These are phyloP conservation scores for Colletotrichum incanum DNA, from an alignment of 2,329 filamentous ascomycete species.

Conservation along the genomic window DNA sequence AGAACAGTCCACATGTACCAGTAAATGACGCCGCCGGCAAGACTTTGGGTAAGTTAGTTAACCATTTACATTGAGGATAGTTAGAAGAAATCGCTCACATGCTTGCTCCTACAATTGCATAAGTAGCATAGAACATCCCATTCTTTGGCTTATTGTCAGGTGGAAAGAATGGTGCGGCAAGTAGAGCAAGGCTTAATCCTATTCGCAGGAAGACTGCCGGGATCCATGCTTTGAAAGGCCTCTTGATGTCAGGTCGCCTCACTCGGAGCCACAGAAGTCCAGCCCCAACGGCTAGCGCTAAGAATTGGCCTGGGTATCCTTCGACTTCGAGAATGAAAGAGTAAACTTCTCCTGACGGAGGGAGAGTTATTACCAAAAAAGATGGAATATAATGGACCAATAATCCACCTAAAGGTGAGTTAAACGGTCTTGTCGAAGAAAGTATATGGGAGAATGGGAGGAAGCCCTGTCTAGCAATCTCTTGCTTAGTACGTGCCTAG, in stretches of 20 bases:
- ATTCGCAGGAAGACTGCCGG: constrained; percentile 72
- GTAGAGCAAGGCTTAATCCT: constrained; percentile 66
- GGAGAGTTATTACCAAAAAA: constrained; percentile 75
- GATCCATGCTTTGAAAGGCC: constrained; percentile 78
- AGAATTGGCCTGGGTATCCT: constrained; percentile 76
- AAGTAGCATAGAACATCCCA: constrained; percentile 68
- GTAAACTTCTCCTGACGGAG: constrained; percentile 77
- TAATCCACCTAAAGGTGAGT: constrained; percentile 77
- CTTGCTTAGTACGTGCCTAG: constrained; percentile 79
- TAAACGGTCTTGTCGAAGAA: constrained; percentile 77
- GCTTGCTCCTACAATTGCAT: constrained; percentile 66
- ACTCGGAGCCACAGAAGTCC: constrained; percentile 75
- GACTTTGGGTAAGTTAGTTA: constrained; percentile 55
- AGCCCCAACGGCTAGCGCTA: constrained; percentile 69
- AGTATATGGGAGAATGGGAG: constrained; percentile 74
- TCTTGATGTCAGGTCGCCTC: constrained; percentile 70
- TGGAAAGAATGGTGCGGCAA: constrained; percentile 75
- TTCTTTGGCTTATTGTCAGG: constrained; percentile 63
- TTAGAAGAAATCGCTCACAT: constrained; percentile 61
- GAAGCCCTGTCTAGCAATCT: constrained; percentile 80
- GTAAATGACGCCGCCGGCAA: constrained; percentile 73
- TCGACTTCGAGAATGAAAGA: constrained; percentile 82
- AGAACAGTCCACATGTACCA: constrained; percentile 79
- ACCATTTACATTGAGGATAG: not conserved
- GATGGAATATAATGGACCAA: constrained; percentile 80